These are phyloP conservation scores for Graphium sp. DNA, from an alignment of 2,329 filamentous ascomycete species.

Conservation along the genomic window DNA sequence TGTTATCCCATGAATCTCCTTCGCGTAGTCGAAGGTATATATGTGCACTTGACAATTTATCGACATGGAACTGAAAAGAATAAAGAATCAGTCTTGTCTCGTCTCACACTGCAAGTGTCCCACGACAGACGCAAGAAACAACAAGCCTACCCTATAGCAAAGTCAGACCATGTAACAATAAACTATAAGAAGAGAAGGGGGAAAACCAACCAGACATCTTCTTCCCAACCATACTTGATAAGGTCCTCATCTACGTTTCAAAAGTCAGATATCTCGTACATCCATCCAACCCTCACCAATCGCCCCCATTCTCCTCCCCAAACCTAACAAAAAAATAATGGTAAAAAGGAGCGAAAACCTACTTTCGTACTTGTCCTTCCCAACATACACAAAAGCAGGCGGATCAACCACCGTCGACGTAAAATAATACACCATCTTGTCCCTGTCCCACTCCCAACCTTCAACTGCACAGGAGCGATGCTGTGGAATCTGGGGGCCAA, in stretches of 20 bases:
- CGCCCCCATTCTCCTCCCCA: slow-evolving; percentile 4
- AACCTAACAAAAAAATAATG: slow-evolving; percentile 1
- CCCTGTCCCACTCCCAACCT: no score
- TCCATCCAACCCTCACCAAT: no score
- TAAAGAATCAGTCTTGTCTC: no score
- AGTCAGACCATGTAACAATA: no score
- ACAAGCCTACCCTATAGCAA: slow-evolving; percentile 11
- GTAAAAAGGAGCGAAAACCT: slow-evolving; percentile 16
- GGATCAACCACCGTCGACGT: slow-evolving; percentile 73
- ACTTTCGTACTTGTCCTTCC: slow-evolving; percentile 99
- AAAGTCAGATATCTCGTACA: no score
- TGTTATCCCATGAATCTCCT: slow-evolving; percentile 67
- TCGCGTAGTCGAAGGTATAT: slow-evolving; percentile 80
- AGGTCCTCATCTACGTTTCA: slow-evolving; percentile 78
- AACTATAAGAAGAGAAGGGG: slow-evolving; percentile 2
- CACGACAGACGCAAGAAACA: no score
- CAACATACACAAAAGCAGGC: slow-evolving; percentile 79
- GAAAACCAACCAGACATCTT: slow-evolving; percentile 70
- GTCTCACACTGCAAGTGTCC: no score
- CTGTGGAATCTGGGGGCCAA: no score
- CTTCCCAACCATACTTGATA: slow-evolving; percentile 85
- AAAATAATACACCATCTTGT: slow-evolving; percentile 99
- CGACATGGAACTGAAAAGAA: slow-evolving; percentile 65
- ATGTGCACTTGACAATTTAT: slow-evolving; percentile 92
- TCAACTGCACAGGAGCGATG: no score